phyloP scores from a whole-genome alignment of 371 early-diverging fungal species.

The Mortierella sp. region DNA sequence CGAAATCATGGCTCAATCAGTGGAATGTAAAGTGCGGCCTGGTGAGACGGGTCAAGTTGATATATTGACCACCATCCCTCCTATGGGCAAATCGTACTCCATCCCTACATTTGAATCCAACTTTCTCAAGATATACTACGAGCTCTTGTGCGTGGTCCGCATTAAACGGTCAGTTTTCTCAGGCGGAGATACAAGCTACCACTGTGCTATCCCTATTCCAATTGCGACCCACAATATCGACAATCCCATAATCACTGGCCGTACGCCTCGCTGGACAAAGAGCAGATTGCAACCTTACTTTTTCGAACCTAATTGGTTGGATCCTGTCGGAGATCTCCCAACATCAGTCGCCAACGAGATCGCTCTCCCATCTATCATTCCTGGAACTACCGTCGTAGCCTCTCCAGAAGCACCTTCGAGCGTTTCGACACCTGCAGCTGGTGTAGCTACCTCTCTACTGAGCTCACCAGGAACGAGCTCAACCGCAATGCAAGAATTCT shows the following conservation, averaged over 20 bases:
- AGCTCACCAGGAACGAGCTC: conserved; percentile 12
- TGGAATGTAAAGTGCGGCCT: conserved; percentile 48
- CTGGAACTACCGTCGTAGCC: not conserved
- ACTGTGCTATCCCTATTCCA: conserved; percentile 43
- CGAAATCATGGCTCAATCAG: conserved; percentile 48
- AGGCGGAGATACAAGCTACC: conserved; percentile 48
- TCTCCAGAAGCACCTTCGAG: conserved; percentile 2
- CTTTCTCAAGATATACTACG: conserved; percentile 54
- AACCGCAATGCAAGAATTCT: conserved; percentile 51
- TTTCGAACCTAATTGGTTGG: conserved; percentile 34
- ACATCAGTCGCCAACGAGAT: not conserved
- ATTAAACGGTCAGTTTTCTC: conserved; percentile 53
- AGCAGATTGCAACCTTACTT: conserved; percentile 55
- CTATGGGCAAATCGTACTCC: conserved; percentile 26
- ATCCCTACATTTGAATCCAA: conserved; percentile 56
- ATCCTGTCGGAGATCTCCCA: conserved; percentile 52
- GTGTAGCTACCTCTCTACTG: conserved; percentile 24
- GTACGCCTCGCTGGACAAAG: conserved; percentile 55
- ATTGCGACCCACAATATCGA: conserved; percentile 55
- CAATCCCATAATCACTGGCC: conserved; percentile 50
- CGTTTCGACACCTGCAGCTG: conserved; percentile 14
- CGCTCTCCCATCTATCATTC: not conserved
- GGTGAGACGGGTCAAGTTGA: conserved; percentile 51
- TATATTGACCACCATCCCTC: conserved; percentile 52
- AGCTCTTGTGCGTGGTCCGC: conserved; percentile 36